Evolutionary conservation across 371 early-diverging fungal species (phyloP).

Genomic region (Rhizopus arrhizus): DNA sequence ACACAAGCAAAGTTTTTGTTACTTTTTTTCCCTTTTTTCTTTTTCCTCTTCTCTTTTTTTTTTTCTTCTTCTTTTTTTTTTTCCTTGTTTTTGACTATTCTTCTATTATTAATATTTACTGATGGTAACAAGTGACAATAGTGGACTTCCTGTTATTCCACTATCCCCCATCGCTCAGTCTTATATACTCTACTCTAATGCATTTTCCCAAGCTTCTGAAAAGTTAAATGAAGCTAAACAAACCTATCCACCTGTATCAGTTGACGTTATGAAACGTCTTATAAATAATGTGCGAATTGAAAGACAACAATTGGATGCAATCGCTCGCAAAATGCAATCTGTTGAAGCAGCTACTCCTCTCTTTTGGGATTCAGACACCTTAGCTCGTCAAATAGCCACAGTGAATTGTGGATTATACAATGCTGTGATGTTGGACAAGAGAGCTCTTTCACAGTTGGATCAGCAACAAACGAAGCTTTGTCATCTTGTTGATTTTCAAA

Average conservation of each 20-base stretch:
- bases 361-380: slow-evolving; percentile 58
- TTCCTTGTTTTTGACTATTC: neutral
- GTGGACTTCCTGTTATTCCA: slow-evolving; percentile 29
- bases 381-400: slow-evolving; percentile 63
- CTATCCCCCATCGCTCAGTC: slow-evolving; percentile 33
- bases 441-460: slow-evolving; percentile 28
- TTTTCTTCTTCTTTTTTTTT: neutral
- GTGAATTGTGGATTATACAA: slow-evolving; percentile 56
- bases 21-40: neutral
- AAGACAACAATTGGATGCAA: slow-evolving; percentile 43
- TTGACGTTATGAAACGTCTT: slow-evolving; percentile 15
- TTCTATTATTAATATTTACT: neutral
- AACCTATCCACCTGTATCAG: slow-evolving; percentile 22
- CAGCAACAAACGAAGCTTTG: slow-evolving; percentile 22
- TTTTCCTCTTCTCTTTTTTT: slow-evolving; percentile 1
- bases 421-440: slow-evolving; percentile 51
- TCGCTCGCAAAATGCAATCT: slow-evolving; percentile 53
- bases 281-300: slow-evolving; percentile 25
- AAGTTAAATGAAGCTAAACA: slow-evolving; percentile 31
- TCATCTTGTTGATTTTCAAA: slow-evolving; percentile 59
- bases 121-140: slow-evolving; percentile 5
- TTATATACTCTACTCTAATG: slow-evolving; percentile 26
- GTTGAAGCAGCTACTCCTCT: slow-evolving; percentile 50
- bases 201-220: slow-evolving; percentile 24
- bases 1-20: neutral